Base-by-base conservation (phyloP, 495 filamentous ascomycete species). In the Penicillium egyptiacum region DNA sequence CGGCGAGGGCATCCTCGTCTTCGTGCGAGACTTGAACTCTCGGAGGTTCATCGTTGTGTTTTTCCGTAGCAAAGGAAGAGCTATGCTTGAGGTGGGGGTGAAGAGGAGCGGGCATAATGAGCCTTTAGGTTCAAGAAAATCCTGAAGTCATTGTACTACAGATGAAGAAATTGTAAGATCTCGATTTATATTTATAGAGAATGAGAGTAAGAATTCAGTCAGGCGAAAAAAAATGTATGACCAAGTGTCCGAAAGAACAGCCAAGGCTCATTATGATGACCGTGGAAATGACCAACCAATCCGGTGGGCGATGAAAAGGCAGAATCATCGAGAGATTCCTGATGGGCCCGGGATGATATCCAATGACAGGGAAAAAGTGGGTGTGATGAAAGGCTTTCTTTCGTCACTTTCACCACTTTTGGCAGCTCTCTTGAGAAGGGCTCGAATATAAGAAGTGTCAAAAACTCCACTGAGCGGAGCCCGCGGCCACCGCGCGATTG, bases 71-170 rank as follows among this genome's bases (percentile, higher is more conserved):
- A 53, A 67, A 68, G 8, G 62, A 53, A 43, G 60, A 56, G 23
- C 44, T 51, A 55, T 72, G 71, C 23, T 55, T 55, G n/a, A 59
- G 57, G 28, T 62, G 64, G 48, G 66, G 57, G 22, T 65, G 53
- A 17, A 72, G 60, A 58, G 64, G 71, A 52, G 69, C 68, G 40
- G 71, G 71, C 69, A 74, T 74, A 30, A 58, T 50, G 50, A 61
- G 20, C 47, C 57, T 53, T 53, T 28, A 16, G 16, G 14, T 17
- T 8, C 16, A 17, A n/a, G n/a, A n/a, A 39, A 39, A 39, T 8
- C n/a, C 35, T 0, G 35, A n/a, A 3, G 6, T 39, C 35, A 39
- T 39, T n/a, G 35, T 16, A 37, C 16, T 39, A 9, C 9, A 39
- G 9, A n/a, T 33, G 30, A 33, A 17, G 16, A 39, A 17, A 39